Base-by-base conservation (phyloP, 2,329 filamentous ascomycete species). In the Emergomyces africanus region DNA sequence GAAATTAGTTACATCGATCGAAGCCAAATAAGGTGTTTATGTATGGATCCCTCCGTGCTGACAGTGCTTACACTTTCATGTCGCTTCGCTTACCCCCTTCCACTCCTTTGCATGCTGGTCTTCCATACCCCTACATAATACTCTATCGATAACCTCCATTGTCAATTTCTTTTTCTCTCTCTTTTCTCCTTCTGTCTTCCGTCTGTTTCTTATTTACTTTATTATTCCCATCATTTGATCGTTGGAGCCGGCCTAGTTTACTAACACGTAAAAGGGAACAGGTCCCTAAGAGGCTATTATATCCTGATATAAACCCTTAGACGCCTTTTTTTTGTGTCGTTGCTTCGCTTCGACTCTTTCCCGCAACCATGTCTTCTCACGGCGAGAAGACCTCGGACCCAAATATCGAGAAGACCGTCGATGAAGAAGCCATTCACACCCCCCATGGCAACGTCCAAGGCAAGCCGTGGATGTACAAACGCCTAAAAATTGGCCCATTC, bases 391-490 rank as follows among this genome's bases (percentile, higher is more conserved):
- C 28, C 39, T 37, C 23, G 20, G 53, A 55, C 42, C 55, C 55
- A 4, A 12, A 46, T 25, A 42, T 48, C 28, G 57, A 71, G 30
- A 71, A 73, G n/a, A 73, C 74, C 69, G 57, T 62, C 33, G 48
- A 61, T n/a, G 60, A 25, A 55, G 69, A 72, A 53, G 62, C 66
- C 33, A 67, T 70, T 54, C 62, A 61, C 14, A 57, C 62, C 33
- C 64, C 67, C 54, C 58, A 62, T 46, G 33, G 61, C n/a, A 61
- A 65, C 54, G 61, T 65, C 23, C 30, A 51, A 25, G 74, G 73
- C 1, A 72, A 70, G 54, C 64, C 73, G 63, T 89, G 86, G 86
- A 85, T 84, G 74, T 89, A 90, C 78, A 83, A 81, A 67, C 76
- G 78, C 54, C 68, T 83, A 67, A 79, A 76, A 59, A 61, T 89